A percentile compares a stretch with the other conserved stretches of the same genome.
Evolutionary conservation across 108 stramenopile genomes (phyloP).

Genomic region (Skeletonema menzelii): DNA sequence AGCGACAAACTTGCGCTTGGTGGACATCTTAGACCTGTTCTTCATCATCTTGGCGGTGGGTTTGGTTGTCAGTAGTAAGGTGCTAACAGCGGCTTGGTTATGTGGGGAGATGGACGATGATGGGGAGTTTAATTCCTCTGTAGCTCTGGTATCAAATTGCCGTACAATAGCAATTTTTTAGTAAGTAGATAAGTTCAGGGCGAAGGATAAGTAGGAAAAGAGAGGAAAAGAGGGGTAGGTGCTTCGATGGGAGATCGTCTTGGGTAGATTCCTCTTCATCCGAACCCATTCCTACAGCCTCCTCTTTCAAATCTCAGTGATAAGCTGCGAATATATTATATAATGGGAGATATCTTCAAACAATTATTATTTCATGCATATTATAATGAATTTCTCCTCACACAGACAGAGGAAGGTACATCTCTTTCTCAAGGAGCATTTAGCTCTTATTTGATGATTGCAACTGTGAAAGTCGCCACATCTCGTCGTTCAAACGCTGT

Average conservation of each 20-base stretch:
- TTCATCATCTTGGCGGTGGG: conserved; percentile 45
- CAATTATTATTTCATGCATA: no score
- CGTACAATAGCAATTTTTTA: background rate
- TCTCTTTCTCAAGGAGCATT: background rate
- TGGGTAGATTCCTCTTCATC: no score
- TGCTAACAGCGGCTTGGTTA: background rate
- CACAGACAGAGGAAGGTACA: background rate
- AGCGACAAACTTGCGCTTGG: conserved; percentile 99
- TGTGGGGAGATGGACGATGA: background rate
- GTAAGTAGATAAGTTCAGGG: background rate
- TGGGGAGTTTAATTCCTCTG: background rate
- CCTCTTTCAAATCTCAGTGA: no score
- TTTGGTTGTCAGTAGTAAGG: conserved; percentile 1
- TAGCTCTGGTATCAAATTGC: background rate
- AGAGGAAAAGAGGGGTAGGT: background rate
- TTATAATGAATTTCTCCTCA: background rate
- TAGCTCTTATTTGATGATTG: no score
- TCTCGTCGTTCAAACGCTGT: conserved; percentile 21
- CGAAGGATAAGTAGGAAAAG: background rate
- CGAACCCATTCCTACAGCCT: no score
- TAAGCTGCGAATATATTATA: no score
- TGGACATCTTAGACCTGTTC: conserved; percentile 80
- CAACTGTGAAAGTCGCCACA: conserved; percentile 21
- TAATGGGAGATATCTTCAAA: no score
- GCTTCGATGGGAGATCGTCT: background rate